Conservation (phyloP, 176 grass and related monocot species). For the Musa troglodytarum region DNA sequence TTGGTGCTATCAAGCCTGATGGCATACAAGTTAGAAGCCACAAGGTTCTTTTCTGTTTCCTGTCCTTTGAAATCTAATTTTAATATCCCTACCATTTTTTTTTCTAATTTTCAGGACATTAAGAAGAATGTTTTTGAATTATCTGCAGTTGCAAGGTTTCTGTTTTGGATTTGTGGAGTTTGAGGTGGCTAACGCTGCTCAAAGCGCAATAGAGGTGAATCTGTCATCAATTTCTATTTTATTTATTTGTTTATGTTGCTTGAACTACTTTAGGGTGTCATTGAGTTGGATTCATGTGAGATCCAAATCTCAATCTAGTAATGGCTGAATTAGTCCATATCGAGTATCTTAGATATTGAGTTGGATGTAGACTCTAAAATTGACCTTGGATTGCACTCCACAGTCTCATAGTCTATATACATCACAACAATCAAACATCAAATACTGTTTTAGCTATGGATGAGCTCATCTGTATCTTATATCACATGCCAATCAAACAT, state of each 20-base stretch:
- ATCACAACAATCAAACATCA: neutral
- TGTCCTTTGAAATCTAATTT: neutral
- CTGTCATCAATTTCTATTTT: neutral
- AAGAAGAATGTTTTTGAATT: constrained; percentile 8
- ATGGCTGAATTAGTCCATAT: neutral
- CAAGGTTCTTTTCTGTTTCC: constrained; percentile 42
- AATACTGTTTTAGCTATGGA: neutral
- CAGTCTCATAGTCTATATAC: neutral
- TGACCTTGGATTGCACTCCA: too few relatives aligned
- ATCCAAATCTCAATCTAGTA: neutral
- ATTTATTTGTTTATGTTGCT: neutral
- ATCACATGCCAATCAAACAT: neutral
- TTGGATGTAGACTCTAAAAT: too few relatives aligned
- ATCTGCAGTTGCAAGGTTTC: constrained; percentile 74
- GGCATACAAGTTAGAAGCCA: constrained; percentile 99
- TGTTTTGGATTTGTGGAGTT: constrained; percentile 97
- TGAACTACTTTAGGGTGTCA: neutral
- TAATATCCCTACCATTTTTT: neutral
- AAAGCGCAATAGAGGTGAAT: constrained; percentile 72
- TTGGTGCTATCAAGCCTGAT: constrained; percentile 57
- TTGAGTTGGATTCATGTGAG: neutral
- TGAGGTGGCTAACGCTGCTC: constrained; percentile 66
- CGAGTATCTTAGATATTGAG: too few relatives aligned
- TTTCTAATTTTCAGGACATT: neutral
- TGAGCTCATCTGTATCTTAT: neutral